Conservation (phyloP, 1,284 basidiomycete species). For the Uromyces viciae-fabae region DNA sequence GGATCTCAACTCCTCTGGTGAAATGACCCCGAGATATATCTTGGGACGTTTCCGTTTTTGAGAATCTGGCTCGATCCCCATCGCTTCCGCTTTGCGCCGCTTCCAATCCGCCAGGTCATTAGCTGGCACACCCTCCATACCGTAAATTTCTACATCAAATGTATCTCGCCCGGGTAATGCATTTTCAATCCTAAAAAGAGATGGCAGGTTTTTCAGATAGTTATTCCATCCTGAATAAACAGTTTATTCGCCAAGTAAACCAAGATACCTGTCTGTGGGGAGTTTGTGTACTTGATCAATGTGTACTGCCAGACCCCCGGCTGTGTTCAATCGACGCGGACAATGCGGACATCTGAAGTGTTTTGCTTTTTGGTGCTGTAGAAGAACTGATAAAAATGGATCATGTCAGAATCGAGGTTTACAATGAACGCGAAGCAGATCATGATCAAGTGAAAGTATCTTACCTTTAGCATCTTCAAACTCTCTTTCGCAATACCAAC, state of each 20-base stretch:
- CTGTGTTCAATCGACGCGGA: slow-evolving; percentile 89
- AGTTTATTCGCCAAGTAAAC: not conserved
- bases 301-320: slow-evolving; percentile 95
- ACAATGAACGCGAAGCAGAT: slow-evolving; percentile 24
- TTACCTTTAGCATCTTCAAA: slow-evolving; percentile 94
- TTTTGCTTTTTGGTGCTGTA: slow-evolving; percentile 99
- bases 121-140: slow-evolving; percentile 96
- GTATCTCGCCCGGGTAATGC: slow-evolving; percentile 92
- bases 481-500: slow-evolving; percentile 98
- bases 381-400: slow-evolving; percentile 66
- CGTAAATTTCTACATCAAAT: slow-evolving; percentile 98
- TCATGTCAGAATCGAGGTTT: not conserved
- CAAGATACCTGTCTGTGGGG: slow-evolving; percentile 82
- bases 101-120: slow-evolving; percentile 93
- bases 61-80: slow-evolving; percentile 74
- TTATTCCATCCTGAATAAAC: too few relatives aligned
- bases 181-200: slow-evolving; percentile 74
- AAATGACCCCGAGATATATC: slow-evolving; percentile 71
- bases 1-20: slow-evolving; percentile 68
- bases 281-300: slow-evolving; percentile 98
- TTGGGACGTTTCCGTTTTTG: slow-evolving; percentile 71
- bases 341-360: slow-evolving; percentile 98
- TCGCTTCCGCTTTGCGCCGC: slow-evolving; percentile 83
- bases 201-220: too few relatives aligned
- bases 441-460: slow-evolving; percentile 8